Evolutionary conservation across 2,329 filamentous ascomycete species (phyloP).

Genomic region (Nannizzia gypsea): DNA sequence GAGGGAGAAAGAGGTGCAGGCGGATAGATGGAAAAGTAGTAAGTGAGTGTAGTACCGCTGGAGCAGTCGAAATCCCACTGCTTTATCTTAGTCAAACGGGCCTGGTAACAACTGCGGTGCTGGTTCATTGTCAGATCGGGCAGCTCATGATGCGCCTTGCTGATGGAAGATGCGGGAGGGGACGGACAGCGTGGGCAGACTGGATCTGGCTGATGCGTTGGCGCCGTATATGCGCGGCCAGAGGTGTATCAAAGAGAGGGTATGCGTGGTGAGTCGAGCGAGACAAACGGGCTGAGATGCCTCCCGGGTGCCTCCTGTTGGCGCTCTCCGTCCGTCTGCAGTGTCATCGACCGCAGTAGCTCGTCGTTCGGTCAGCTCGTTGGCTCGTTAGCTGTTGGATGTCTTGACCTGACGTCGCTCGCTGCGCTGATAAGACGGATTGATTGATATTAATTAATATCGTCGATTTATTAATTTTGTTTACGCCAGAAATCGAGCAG

Average conservation of each 20-base stretch:
- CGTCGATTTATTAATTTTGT: no score
- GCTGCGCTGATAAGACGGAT: background rate
- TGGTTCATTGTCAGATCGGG: constrained; percentile 6
- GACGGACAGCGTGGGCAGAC: background rate
- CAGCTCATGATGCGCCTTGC: constrained; percentile 14
- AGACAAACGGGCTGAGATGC: background rate
- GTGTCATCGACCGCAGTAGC: background rate
- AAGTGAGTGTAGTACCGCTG: background rate
- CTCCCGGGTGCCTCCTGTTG: background rate
- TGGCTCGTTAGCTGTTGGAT: background rate
- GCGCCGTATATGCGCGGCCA: constrained; percentile 1
- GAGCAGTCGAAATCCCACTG: background rate
- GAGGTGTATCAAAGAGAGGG: background rate
- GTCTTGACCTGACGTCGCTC: background rate
- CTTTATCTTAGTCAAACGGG: constrained; percentile 7
- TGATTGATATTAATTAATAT: background rate
- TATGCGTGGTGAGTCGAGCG: background rate
- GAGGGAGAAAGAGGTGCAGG: background rate
- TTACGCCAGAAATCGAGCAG: no score
- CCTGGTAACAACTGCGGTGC: constrained; percentile 11
- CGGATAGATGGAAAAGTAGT: background rate
- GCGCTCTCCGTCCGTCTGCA: background rate
- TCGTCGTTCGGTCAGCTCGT: no score
- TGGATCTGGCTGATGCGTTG: background rate
- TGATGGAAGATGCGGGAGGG: constrained; percentile 6